Evolutionary conservation across 345 rosid species (phyloP).

Genomic region (Geranium rotundifolium): DNA sequence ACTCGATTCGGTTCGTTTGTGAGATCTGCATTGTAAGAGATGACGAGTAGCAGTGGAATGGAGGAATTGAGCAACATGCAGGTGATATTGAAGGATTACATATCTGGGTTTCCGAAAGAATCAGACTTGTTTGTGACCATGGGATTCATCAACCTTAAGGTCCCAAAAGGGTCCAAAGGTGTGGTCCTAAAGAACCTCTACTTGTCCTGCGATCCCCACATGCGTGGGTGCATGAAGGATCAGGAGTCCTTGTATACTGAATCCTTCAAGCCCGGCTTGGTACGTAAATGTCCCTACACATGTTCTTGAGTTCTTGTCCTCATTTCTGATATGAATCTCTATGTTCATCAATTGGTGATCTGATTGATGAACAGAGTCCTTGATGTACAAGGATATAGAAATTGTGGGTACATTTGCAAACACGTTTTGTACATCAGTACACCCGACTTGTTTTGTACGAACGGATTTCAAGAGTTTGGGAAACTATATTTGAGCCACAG

Average conservation of each 20-base stretch:
- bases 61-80: conserved; percentile 4
- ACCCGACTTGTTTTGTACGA: too few species aligned
- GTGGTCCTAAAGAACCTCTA: conserved; percentile 49
- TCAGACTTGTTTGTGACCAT: conserved; percentile 32
- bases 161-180: conserved; percentile 13
- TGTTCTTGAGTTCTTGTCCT: not conserved
- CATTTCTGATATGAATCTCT: too few species aligned
- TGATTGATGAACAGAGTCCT: too few species aligned
- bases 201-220: conserved; percentile 53
- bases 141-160: conserved; percentile 15
- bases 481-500: too few species aligned
- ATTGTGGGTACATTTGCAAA: too few species aligned
- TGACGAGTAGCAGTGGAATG: not conserved
- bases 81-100: conserved; percentile 32
- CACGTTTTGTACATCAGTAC: too few species aligned
- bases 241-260: not conserved
- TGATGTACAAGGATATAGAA: too few species aligned
- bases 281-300: not conserved
- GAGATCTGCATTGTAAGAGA: too few species aligned
- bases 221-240: conserved; percentile 14
- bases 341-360: too few species aligned
- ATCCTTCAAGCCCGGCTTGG: conserved; percentile 1
- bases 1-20: too few species aligned
- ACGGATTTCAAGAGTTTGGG: too few species aligned
- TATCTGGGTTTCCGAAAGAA: conserved; percentile 30